These are phyloP conservation scores for Inga leiocalycina DNA, from an alignment of 306 rosid genomes.

Conservation along the genomic window DNA sequence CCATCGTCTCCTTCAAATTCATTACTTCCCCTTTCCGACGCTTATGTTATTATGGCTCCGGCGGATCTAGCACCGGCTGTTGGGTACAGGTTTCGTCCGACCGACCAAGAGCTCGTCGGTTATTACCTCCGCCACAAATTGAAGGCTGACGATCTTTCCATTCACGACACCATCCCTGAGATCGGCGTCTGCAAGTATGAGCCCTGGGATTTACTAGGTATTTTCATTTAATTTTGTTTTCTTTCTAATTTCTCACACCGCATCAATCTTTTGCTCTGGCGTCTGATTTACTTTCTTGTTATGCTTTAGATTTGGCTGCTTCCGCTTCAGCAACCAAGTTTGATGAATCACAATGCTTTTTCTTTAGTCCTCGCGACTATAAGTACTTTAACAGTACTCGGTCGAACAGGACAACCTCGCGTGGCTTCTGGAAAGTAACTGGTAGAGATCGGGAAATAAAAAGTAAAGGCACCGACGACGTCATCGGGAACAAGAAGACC, in stretches of 20 bases:
- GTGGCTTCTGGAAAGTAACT: slow-evolving; percentile 42
- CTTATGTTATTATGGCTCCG: background rate
- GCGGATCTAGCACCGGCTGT: background rate
- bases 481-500: background rate
- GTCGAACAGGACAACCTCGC: too few relatives aligned
- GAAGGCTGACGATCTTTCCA: slow-evolving; percentile 15
- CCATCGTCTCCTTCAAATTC: too few relatives aligned
- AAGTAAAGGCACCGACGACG: background rate
- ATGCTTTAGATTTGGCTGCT: background rate
- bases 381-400: slow-evolving; percentile 15
- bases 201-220: background rate
- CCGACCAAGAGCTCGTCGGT: slow-evolving; percentile 61
- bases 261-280: too few relatives aligned
- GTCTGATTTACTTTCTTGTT: too few relatives aligned
- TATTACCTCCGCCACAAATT: slow-evolving; percentile 51
- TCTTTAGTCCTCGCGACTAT: slow-evolving; percentile 39
- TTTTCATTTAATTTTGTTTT: too few relatives aligned
- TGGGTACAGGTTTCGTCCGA: slow-evolving; percentile 68
- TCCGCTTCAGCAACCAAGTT: slow-evolving; percentile 32
- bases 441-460: too few relatives aligned
- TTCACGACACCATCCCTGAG: slow-evolving; percentile 9
- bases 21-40: too few relatives aligned
- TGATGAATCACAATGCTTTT: slow-evolving; percentile 51
- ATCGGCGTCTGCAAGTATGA: slow-evolving; percentile 43
- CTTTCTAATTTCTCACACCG: too few relatives aligned